These are phyloP conservation scores for Nigrospora oryzae DNA, from an alignment of 2,329 filamentous ascomycete species.

Conservation along the genomic window DNA sequence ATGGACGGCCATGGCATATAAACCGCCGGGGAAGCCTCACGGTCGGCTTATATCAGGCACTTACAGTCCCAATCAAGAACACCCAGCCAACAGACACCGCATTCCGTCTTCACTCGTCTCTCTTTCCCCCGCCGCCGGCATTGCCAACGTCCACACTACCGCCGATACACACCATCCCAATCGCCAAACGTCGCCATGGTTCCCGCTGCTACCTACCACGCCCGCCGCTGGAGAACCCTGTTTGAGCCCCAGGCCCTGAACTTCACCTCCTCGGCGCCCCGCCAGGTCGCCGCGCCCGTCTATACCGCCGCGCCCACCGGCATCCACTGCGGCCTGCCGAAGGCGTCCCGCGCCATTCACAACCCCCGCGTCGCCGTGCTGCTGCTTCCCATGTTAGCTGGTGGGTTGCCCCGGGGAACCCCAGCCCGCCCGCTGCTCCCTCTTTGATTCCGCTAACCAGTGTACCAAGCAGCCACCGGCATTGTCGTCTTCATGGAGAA, in stretches of 20 bases:
- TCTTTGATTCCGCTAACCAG: too few species aligned
- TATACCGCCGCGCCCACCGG: constrained; percentile 4
- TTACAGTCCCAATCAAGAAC: background rate
- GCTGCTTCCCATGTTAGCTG: background rate
- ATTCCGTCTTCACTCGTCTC: background rate
- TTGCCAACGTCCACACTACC: background rate
- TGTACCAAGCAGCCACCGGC: background rate
- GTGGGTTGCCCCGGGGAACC: background rate
- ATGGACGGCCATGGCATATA: too few species aligned
- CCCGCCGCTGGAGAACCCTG: constrained; percentile 5
- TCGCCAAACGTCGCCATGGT: background rate
- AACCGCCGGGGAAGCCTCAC: background rate
- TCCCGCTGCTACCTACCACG: constrained; percentile 3
- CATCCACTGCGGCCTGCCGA: constrained; percentile 5
- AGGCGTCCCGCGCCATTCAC: background rate
- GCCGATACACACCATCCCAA: background rate
- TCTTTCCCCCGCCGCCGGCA: background rate
- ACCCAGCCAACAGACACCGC: background rate
- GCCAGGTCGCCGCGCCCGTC: constrained; percentile 1
- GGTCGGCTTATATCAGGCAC: background rate
- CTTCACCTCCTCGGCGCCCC: constrained; percentile 1
- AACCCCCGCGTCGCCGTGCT: constrained; percentile 1
- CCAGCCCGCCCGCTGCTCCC: background rate
- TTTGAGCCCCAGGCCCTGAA: constrained; percentile 4
- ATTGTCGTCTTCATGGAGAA: background rate